phyloP scores from a whole-genome alignment of 148 eudicot species.

The Rhododendron griersonianum region DNA sequence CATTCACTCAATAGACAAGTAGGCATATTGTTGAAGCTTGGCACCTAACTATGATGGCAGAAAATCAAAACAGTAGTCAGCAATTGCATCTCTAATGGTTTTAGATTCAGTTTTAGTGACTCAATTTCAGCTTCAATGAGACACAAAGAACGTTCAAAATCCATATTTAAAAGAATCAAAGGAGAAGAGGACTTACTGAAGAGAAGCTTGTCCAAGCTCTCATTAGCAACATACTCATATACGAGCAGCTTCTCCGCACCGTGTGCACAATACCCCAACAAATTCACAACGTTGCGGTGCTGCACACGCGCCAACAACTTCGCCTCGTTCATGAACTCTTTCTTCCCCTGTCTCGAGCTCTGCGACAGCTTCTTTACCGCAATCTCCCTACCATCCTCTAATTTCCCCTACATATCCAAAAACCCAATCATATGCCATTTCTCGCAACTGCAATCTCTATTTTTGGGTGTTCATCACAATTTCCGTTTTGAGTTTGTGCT shows the following conservation, averaged over 20 bases:
- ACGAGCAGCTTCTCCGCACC: conserved; percentile 81
- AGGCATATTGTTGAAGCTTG: not conserved
- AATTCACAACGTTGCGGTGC: conserved; percentile 86
- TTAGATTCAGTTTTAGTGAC: not conserved
- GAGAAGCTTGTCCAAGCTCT: conserved; percentile 90
- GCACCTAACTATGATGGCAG: not conserved
- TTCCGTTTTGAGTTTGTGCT: no score
- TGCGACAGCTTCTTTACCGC: conserved; percentile 86
- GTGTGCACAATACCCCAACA: conserved; percentile 76
- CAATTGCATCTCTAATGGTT: not conserved
- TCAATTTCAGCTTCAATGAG: not conserved
- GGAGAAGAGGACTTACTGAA: conserved; percentile 62
- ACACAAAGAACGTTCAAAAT: not conserved
- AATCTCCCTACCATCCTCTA: conserved; percentile 77
- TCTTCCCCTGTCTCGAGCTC: conserved; percentile 73
- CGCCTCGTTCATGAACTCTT: conserved; percentile 87
- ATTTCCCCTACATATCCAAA: conserved; percentile 52
- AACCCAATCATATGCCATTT: not conserved
- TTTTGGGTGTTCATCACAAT: not conserved
- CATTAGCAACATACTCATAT: conserved; percentile 69
- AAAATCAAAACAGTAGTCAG: not conserved
- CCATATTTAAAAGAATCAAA: not conserved
- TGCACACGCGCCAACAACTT: conserved; percentile 80
- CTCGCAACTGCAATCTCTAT: not conserved
- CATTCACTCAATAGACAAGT: not conserved